Conservation (phyloP, 129 eudicot genomes). For the Deinandra increscens region DNA sequence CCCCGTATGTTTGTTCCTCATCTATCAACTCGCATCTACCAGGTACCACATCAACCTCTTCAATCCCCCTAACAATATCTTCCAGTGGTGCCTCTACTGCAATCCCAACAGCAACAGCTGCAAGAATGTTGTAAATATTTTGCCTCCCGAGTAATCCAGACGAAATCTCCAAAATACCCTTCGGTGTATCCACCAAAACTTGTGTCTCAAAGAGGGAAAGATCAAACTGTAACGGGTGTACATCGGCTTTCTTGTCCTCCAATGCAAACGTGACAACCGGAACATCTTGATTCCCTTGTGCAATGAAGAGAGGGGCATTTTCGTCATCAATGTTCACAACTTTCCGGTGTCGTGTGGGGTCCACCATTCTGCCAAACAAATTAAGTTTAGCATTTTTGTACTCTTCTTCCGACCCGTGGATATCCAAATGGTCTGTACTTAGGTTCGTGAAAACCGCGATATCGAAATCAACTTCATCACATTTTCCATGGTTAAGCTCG, state of each 20-base stretch:
- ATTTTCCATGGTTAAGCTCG: slow-evolving; percentile 65
- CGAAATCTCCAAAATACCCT: slow-evolving; percentile 92
- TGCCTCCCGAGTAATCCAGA: slow-evolving; percentile 94
- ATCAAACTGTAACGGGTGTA: slow-evolving; percentile 84
- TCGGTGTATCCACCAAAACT: slow-evolving; percentile 92
- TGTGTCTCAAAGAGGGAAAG: slow-evolving; percentile 93
- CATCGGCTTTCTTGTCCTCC: slow-evolving; percentile 87
- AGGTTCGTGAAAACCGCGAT: slow-evolving; percentile 82
- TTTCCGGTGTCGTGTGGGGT: slow-evolving; percentile 83
- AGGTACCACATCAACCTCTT: slow-evolving; percentile 97
- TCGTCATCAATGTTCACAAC: slow-evolving; percentile 92
- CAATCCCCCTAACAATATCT: slow-evolving; percentile 96
- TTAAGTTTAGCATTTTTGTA: slow-evolving; percentile 61
- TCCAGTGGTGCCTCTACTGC: slow-evolving; percentile 97
- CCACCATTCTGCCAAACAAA: slow-evolving; percentile 80
- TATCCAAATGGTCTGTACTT: slow-evolving; percentile 59
- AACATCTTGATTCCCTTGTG: slow-evolving; percentile 80
- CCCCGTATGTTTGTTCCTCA: slow-evolving; percentile 97
- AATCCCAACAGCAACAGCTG: slow-evolving; percentile 92
- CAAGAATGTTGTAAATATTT: slow-evolving; percentile 84
- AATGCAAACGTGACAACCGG: slow-evolving; percentile 86
- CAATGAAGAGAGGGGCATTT: slow-evolving; percentile 65
- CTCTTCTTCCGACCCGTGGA: slow-evolving; percentile 62
- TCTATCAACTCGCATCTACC: slow-evolving; percentile 98
- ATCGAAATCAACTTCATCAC: slow-evolving; percentile 89